Evolutionary conservation across 345 rosid genomes (phyloP).

Genomic region (Gossypium australe): DNA sequence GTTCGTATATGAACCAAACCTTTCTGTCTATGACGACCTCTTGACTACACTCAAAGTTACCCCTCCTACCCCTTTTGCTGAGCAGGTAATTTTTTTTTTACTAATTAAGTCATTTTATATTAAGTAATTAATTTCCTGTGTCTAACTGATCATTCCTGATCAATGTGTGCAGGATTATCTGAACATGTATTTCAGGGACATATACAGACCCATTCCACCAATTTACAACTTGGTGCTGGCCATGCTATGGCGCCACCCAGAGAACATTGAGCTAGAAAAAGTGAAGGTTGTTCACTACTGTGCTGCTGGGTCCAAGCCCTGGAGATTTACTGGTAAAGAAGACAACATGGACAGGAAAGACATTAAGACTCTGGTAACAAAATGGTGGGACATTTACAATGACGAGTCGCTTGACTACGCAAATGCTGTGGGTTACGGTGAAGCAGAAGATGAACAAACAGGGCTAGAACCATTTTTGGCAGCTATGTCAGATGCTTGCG

Average conservation of each 20-base stretch:
- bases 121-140: neutral
- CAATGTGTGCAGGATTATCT: slow-evolving; percentile 41
- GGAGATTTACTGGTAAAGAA: slow-evolving; percentile 61
- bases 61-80: slow-evolving; percentile 65
- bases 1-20: slow-evolving; percentile 57
- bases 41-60: slow-evolving; percentile 37
- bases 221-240: slow-evolving; percentile 69
- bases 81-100: slow-evolving; percentile 40
- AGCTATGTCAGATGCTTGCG: slow-evolving; percentile 31
- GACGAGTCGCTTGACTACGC: slow-evolving; percentile 46
- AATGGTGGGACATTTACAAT: slow-evolving; percentile 54
- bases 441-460: slow-evolving; percentile 9
- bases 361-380: slow-evolving; percentile 39
- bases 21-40: slow-evolving; percentile 37
- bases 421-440: slow-evolving; percentile 4
- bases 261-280: slow-evolving; percentile 48
- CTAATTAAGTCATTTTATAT: no score
- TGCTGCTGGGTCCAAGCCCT: slow-evolving; percentile 66
- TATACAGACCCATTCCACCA: slow-evolving; percentile 58
- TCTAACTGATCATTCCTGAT: neutral
- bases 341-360: slow-evolving; percentile 57
- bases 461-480: slow-evolving; percentile 22
- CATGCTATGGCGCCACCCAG: slow-evolving; percentile 84
- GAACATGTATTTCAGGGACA: slow-evolving; percentile 57
- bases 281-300: slow-evolving; percentile 66